Evolutionary conservation across 495 filamentous ascomycete species (phyloP).

Genomic region (Lasiosphaeria hispida): DNA sequence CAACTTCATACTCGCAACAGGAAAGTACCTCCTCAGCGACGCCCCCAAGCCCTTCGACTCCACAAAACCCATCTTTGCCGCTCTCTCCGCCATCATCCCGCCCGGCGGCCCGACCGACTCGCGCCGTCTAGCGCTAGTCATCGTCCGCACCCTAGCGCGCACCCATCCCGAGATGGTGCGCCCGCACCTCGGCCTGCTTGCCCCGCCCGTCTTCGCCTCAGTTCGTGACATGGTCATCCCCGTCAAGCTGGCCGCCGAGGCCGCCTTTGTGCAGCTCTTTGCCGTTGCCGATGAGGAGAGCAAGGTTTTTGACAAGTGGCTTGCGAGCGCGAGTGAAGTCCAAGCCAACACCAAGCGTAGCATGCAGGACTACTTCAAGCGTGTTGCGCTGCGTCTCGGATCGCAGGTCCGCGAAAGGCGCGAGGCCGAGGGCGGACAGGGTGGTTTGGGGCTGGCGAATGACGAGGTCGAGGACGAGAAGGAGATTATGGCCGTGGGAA

Average conservation of each 20-base stretch:
- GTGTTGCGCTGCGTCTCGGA: slow-evolving; percentile 77
- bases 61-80: slow-evolving; percentile 74
- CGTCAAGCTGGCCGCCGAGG: slow-evolving; percentile 91
- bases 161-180: slow-evolving; percentile 70
- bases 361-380: slow-evolving; percentile 97
- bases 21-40: slow-evolving; percentile 81
- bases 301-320: slow-evolving; percentile 89
- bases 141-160: slow-evolving; percentile 80
- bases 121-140: slow-evolving; percentile 82
- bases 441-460: slow-evolving; percentile 76
- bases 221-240: slow-evolving; percentile 95
- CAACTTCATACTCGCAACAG: slow-evolving; percentile 89
- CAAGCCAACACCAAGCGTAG: slow-evolving; percentile 72
- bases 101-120: slow-evolving; percentile 77
- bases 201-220: slow-evolving; percentile 80
- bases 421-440: slow-evolving; percentile 85
- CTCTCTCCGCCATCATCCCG: slow-evolving; percentile 67
- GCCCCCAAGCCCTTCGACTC: slow-evolving; percentile 61
- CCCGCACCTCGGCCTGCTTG: slow-evolving; percentile 74
- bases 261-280: slow-evolving; percentile 93
- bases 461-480: slow-evolving; percentile 92
- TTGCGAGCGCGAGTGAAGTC: slow-evolving; percentile 52
- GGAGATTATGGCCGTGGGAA: slow-evolving; percentile 94
- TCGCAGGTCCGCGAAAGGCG: slow-evolving; percentile 80
- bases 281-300: slow-evolving; percentile 80